Percentiles rank a stretch among this genome's conserved stretches.
Conservation (phyloP, 1,284 basidiomycete genomes). For the Sphagnurus paluster region DNA sequence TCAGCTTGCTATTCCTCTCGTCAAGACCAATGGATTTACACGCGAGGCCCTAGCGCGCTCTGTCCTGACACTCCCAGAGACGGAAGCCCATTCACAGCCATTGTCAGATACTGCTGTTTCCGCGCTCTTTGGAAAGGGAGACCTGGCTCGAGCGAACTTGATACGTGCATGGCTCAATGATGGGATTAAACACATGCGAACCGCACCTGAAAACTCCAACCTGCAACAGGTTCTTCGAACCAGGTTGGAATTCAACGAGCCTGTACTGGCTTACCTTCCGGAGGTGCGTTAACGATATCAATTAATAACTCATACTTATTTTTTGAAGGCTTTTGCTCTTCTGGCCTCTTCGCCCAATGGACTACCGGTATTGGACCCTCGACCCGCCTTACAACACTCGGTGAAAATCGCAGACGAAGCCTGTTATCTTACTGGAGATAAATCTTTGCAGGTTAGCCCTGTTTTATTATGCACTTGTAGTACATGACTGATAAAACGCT, state of each 20-base stretch:
- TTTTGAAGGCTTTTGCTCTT: constrained; percentile 59
- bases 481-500: constrained; percentile 7
- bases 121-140: constrained; percentile 70
- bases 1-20: constrained; percentile 60
- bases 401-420: constrained; percentile 65
- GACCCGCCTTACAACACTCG: constrained; percentile 59
- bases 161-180: constrained; percentile 71
- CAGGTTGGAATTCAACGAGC: constrained; percentile 62
- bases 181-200: constrained; percentile 55
- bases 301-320: not conserved
- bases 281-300: constrained; percentile 44
- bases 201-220: constrained; percentile 23
- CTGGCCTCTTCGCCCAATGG: constrained; percentile 50
- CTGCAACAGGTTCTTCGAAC: constrained; percentile 50
- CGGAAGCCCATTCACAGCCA: constrained; percentile 49
- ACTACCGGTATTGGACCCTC: constrained; percentile 54
- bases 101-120: constrained; percentile 71
- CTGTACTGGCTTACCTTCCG: constrained; percentile 59
- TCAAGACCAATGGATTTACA: constrained; percentile 69
- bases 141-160: constrained; percentile 61
- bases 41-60: constrained; percentile 67
- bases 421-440: constrained; percentile 54
- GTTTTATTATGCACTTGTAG: constrained; percentile 6
- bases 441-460: constrained; percentile 50
- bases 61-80: constrained; percentile 51